Evolutionary conservation across 2,329 filamentous ascomycete species (phyloP).

Genomic region (Colletotrichum tofieldiae): DNA sequence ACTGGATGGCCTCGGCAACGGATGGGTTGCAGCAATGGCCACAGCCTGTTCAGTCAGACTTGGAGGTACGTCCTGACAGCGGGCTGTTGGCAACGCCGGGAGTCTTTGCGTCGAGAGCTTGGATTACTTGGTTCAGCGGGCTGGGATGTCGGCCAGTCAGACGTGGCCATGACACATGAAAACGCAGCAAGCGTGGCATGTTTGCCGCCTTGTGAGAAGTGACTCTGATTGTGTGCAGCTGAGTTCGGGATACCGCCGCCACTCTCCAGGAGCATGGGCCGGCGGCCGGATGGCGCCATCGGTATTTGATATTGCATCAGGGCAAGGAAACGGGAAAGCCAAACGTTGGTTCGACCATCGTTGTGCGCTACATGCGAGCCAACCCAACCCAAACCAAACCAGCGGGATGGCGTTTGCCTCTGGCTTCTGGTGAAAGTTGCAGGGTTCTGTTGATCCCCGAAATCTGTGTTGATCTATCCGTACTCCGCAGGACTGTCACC

Average conservation of each 20-base stretch:
- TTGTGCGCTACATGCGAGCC: background rate
- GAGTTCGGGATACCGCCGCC: conserved; percentile 12
- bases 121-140: background rate
- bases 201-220: background rate
- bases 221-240: background rate
- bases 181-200: background rate
- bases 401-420: background rate
- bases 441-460: conserved; percentile 28
- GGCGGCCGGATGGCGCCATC: conserved; percentile 28
- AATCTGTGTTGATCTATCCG: background rate
- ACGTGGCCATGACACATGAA: conserved; percentile 5
- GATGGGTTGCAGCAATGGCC: background rate
- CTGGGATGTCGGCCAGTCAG: background rate
- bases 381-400: background rate
- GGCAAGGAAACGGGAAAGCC: background rate
- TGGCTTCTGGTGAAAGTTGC: background rate
- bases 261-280: background rate
- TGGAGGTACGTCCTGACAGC: background rate
- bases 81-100: background rate
- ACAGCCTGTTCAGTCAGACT: background rate
- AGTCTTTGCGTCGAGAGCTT: background rate
- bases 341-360: background rate
- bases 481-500: background rate
- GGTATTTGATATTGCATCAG: conserved; percentile 36
- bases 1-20: conserved; percentile 5